phyloP scores from a whole-genome alignment of 2,329 filamentous ascomycete species.

The Thermothelomyces thermophilus region DNA sequence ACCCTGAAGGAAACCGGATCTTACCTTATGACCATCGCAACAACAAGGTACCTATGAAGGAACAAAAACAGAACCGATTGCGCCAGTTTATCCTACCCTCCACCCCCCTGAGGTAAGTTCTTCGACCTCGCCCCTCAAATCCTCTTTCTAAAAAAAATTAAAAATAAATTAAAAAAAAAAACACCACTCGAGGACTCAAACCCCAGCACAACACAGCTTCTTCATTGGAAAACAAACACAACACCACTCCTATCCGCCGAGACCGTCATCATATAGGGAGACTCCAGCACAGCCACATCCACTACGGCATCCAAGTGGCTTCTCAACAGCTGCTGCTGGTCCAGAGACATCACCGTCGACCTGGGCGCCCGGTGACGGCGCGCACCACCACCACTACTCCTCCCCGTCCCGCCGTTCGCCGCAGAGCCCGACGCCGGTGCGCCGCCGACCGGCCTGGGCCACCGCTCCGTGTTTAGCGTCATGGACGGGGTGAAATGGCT shows the following conservation, averaged over 20 bases:
- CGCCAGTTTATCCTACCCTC: not conserved
- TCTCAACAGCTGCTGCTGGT: conserved; percentile 79
- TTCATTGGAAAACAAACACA: conserved; percentile 70
- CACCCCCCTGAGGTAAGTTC: not conserved
- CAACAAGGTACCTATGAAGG: too few species aligned
- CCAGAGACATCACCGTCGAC: conserved; percentile 76
- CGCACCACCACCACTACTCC: conserved; percentile 15
- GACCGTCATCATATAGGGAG: conserved; percentile 87
- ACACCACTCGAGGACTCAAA: not conserved
- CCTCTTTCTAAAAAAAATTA: not conserved
- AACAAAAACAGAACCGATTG: not conserved
- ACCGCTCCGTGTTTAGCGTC: conserved; percentile 59
- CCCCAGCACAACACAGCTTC: not conserved
- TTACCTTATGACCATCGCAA: too few species aligned
- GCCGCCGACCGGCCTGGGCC: conserved; percentile 36
- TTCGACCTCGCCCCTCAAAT: not conserved
- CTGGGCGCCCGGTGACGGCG: conserved; percentile 50
- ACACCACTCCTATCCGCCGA: conserved; percentile 84
- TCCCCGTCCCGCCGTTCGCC: conserved; percentile 23
- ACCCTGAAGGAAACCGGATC: too few species aligned
- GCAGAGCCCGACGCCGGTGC: conserved; percentile 9
- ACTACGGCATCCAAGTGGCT: conserved; percentile 83
- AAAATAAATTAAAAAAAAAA: not conserved
- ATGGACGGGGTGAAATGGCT: conserved; percentile 57
- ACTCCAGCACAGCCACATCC: conserved; percentile 82